Evolutionary conservation across 2,329 filamentous ascomycete species (phyloP), one percentile per base, ranked within the genome.

Genomic region (Verticillium alfalfae): DNA sequence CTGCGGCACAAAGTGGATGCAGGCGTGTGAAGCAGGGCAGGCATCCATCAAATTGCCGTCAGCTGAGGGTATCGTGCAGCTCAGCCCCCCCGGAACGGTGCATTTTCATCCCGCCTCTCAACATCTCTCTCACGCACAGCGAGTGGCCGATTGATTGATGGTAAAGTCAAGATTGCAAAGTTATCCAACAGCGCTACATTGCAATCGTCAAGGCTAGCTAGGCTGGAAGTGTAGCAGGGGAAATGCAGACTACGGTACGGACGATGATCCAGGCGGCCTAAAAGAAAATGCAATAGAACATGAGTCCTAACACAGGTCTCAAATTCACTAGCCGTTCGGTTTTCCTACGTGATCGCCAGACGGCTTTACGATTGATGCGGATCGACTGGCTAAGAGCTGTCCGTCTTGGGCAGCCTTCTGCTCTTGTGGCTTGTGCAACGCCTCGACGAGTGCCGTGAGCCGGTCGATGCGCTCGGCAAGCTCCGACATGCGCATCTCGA

Each of bases 391-490:
- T 52, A 52, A 4, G 45, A 18, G n/a, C 16, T 22, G n/a, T 10
- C 45, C n/a, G n/a, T 26, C 9, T 52, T 12, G n/a, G n/a, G 45
- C 9, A 10, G n/a, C 45, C 45, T 52, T 22, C 45, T 52, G 45
- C 5, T 12, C 18, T 9, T 52, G 45, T 6, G 54, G 71, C 60
- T 74, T 71, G 67, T 85, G 84, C 69, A 86, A 72, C 4, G 76
- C 73, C 65, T 84, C 69, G 2, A 88, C 75, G 57, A 83, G 69
- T 22, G 79, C 75, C 0, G 84, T 85, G 65, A 88, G 73, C 61
- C 80, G 80, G 65, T 87, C 84, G 67, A 88, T 85, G 76, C 87
- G 87, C 56, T 71, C 72, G 52, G 79, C 78, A 66, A 88, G 71
- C 65, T 87, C 84, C 4, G 74, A 71, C 60, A 88, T 79, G 64